phyloP scores from a whole-genome alignment of 192 early-diverging fungal species.

The Entomortierella parvispora region DNA sequence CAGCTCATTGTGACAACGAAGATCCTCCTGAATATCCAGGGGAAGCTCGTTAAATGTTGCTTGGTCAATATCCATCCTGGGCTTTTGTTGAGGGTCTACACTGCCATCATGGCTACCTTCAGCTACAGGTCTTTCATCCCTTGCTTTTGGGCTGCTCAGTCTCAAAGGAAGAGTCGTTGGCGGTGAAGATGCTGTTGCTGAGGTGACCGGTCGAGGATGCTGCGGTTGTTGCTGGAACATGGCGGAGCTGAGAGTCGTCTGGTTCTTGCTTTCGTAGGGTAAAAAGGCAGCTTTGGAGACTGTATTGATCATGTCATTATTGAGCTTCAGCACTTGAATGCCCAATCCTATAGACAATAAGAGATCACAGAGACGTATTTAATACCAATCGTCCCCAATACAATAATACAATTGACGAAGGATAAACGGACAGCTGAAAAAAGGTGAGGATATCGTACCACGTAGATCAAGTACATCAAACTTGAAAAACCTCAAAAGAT shows the following conservation, averaged over 20 bases:
- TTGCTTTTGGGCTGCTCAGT: neutral
- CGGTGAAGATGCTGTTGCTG: neutral
- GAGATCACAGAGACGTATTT: neutral
- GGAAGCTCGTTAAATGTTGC: constrained; percentile 51
- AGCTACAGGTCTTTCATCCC: neutral
- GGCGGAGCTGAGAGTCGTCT: constrained; percentile 26
- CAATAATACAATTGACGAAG: neutral
- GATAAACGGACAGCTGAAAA: no score
- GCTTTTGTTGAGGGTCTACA: neutral
- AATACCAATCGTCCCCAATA: neutral
- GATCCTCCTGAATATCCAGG: constrained; percentile 49
- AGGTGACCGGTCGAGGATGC: no score
- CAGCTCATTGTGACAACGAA: constrained; percentile 21
- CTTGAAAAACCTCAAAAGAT: constrained; percentile 50
- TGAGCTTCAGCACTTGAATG: constrained; percentile 64
- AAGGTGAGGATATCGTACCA: constrained; percentile 17
- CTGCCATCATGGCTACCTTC: neutral
- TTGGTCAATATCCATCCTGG: constrained; percentile 33
- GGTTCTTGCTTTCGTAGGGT: constrained; percentile 21
- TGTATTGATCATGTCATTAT: constrained; percentile 24
- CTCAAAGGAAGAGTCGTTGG: neutral
- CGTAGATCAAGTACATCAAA: constrained; percentile 57
- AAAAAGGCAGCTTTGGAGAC: constrained; percentile 15
- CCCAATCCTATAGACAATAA: constrained; percentile 52
- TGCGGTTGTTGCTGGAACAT: constrained; percentile 34